A percentile compares a stretch with the other conserved stretches of the same genome.
These are phyloP conservation scores for Emergomyces orientalis DNA, from an alignment of 2,329 filamentous ascomycete genomes.

Conservation along the genomic window DNA sequence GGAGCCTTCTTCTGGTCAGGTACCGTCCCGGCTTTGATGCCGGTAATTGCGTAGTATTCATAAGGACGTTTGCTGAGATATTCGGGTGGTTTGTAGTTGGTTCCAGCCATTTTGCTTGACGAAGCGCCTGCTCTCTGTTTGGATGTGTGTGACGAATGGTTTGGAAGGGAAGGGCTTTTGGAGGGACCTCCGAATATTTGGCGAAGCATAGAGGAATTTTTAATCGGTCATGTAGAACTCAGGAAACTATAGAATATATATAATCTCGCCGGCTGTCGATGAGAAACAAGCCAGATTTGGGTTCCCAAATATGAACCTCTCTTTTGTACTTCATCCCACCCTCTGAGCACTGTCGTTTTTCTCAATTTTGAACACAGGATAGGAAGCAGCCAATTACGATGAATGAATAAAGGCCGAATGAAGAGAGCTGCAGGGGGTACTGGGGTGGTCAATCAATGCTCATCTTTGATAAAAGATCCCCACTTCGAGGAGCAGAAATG, in stretches of 20 bases:
- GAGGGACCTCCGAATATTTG: conserved; percentile 2
- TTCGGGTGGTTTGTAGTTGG: conserved; percentile 2
- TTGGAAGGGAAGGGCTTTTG: not conserved
- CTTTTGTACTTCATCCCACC: not conserved
- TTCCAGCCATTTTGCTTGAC: not conserved
- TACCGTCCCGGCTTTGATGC: not conserved
- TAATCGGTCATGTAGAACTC: not conserved
- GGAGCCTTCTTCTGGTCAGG: conserved; percentile 6
- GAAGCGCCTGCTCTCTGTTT: not conserved
- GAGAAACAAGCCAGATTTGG: not conserved
- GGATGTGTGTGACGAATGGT: not conserved
- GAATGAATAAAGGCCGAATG: not conserved
- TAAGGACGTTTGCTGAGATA: conserved; percentile 6
- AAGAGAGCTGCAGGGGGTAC: not conserved
- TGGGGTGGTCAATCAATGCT: not conserved
- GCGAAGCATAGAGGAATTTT: conserved; percentile 2
- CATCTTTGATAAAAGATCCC: not conserved
- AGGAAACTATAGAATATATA: not conserved
- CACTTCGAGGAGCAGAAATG: not conserved
- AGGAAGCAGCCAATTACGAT: not conserved
- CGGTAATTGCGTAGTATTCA: conserved; percentile 7
- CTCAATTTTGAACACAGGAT: conserved; percentile 4
- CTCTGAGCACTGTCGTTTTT: not conserved
- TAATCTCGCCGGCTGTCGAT: not conserved
- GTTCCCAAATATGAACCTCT: not conserved